Conservation (phyloP, 2,329 filamentous ascomycete species). For the Xylaria sp. region DNA sequence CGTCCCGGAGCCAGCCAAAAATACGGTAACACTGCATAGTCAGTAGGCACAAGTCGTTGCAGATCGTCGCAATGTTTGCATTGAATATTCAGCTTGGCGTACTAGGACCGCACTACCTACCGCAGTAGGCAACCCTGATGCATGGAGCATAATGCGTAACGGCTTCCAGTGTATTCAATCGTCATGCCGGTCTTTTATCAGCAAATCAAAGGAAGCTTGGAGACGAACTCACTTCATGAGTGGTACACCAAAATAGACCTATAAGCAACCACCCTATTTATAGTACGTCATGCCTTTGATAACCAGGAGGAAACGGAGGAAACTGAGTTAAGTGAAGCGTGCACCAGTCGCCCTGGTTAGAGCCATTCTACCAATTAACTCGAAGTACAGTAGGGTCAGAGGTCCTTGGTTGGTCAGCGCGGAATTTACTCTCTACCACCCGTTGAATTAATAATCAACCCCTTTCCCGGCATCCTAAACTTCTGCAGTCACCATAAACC, state of each 20-base stretch:
- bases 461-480: neutral
- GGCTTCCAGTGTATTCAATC: neutral
- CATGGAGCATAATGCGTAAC: neutral
- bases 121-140: neutral
- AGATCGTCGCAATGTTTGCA: constrained; percentile 15
- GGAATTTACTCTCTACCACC: no score
- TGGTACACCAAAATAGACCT: no score
- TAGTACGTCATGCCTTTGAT: no score
- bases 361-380: no score
- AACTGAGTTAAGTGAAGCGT: no score
- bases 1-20: constrained; percentile 1
- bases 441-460: no score
- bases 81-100: neutral
- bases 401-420: no score
- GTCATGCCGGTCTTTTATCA: neutral
- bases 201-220: neutral
- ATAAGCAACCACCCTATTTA: no score
- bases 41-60: neutral
- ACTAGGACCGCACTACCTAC: neutral
- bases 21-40: neutral
- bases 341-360: no score
- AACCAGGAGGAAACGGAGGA: no score
- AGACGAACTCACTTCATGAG: neutral
- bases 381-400: no score
- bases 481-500: constrained; percentile 9